Conservation (phyloP, 441 rosid species). For the Pelargonium fulgidum region DNA sequence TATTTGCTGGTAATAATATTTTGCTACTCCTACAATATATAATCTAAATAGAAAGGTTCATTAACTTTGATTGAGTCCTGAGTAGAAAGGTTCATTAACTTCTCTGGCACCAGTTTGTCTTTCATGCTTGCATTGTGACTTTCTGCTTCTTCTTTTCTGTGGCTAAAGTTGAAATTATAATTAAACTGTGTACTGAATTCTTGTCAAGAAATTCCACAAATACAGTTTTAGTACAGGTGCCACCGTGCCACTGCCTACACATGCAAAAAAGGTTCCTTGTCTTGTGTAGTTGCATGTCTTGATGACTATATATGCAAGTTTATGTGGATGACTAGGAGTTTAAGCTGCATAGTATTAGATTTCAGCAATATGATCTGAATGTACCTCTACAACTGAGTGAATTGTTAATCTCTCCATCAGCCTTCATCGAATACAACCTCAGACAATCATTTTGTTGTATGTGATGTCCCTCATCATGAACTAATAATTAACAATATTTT, state of each 20-base stretch:
- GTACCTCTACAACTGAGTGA: no score
- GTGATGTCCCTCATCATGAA: background rate
- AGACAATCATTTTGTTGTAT: background rate
- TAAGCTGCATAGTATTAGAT: no score
- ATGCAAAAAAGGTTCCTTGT: slow-evolving; percentile 64
- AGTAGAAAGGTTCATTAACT: no score
- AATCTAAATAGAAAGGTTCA: no score
- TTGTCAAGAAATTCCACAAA: slow-evolving; percentile 72
- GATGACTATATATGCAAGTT: no score
- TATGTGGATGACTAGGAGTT: no score
- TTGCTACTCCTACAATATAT: no score
- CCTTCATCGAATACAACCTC: background rate
- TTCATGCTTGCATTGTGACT: background rate
- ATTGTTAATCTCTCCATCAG: no score
- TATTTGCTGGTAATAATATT: no score
- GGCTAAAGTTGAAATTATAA: slow-evolving; percentile 89
- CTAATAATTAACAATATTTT: background rate
- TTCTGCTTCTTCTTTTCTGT: background rate
- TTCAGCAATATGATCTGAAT: no score
- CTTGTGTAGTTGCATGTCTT: background rate
- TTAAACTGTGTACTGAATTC: slow-evolving; percentile 79
- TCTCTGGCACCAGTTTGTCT: no score
- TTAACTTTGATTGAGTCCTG: no score
- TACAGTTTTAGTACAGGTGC: slow-evolving; percentile 65
- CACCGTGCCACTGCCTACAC: slow-evolving; percentile 96